A percentile compares a stretch with the other conserved stretches of the same genome.
These are phyloP conservation scores for Botrytis hyacinthi DNA, from an alignment of 2,329 filamentous ascomycete species.

Conservation along the genomic window DNA sequence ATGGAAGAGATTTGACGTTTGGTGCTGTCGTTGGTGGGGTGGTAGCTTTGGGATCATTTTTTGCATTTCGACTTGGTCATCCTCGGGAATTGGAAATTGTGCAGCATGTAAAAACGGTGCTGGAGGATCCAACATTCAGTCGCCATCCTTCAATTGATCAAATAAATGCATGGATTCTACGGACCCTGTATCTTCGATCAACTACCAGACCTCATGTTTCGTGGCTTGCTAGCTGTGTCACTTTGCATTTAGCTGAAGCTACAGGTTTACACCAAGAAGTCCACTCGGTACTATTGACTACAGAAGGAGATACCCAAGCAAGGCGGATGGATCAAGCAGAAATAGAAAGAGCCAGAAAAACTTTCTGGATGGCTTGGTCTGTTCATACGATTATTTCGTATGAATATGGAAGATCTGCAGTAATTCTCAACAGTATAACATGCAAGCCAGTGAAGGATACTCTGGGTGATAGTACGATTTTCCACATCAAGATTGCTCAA, in stretches of 20 bases:
- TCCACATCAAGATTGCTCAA: conserved; percentile 23
- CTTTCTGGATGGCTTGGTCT: conserved; percentile 22
- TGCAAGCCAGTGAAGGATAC: conserved; percentile 22
- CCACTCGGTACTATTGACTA: conserved; percentile 6
- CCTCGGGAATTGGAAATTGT: conserved; percentile 35
- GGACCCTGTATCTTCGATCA: conserved; percentile 33
- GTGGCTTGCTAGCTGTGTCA: conserved; percentile 34
- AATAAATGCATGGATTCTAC: conserved; percentile 32
- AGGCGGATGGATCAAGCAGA: conserved; percentile 17
- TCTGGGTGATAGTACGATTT: neutral
- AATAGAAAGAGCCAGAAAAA: conserved; percentile 17
- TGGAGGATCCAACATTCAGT: conserved; percentile 26
- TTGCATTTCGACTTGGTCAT: conserved; percentile 31
- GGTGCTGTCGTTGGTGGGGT: conserved; percentile 40
- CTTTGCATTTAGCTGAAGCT: conserved; percentile 36
- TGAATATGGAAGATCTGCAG: conserved; percentile 27
- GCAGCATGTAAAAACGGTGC: conserved; percentile 30
- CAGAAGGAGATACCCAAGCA: conserved; percentile 10
- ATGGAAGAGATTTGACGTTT: conserved; percentile 35
- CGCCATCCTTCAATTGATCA: conserved; percentile 27
- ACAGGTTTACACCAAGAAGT: conserved; percentile 36
- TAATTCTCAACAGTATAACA: conserved; percentile 26
- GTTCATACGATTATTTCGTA: conserved; percentile 25
- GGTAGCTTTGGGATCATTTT: conserved; percentile 40
- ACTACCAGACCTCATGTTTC: conserved; percentile 35